A percentile compares a stretch with the other conserved stretches of the same genome.
phyloP scores from a whole-genome alignment of 2,329 filamentous ascomycete species.

The Colletotrichum theobromicola region DNA sequence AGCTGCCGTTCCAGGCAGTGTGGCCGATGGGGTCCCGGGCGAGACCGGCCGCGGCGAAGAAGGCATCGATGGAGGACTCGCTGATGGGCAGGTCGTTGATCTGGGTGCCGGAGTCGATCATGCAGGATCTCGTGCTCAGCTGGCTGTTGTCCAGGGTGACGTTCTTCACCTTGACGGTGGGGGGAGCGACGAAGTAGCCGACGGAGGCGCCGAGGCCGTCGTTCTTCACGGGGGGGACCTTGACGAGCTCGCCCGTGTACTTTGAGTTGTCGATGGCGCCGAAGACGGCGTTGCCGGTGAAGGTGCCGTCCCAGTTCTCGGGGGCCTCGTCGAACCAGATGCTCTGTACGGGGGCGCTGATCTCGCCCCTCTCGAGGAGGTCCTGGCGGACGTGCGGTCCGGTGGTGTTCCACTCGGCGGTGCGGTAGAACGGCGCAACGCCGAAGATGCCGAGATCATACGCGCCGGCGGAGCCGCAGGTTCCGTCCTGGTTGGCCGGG shows the following conservation, averaged over 20 bases:
- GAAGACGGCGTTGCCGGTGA: constrained; percentile 11
- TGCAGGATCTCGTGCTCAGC: background rate
- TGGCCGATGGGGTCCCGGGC: background rate
- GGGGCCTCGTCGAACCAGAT: constrained; percentile 16
- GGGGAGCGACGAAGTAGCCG: constrained; percentile 5
- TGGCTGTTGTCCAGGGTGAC: background rate
- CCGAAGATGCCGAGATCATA: constrained; percentile 13
- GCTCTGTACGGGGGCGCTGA: constrained; percentile 16
- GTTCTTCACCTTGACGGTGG: constrained; percentile 5
- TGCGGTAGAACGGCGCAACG: constrained; percentile 7
- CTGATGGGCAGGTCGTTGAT: constrained; percentile 1
- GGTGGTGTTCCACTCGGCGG: constrained; percentile 10
- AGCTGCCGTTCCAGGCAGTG: background rate
- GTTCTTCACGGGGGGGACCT: background rate
- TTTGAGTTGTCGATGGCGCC: constrained; percentile 9
- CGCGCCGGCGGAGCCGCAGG: background rate
- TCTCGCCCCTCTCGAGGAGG: constrained; percentile 1
- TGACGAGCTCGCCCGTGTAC: constrained; percentile 2
- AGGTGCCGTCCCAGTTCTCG: constrained; percentile 2
- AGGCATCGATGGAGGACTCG: background rate
- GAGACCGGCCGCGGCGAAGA: background rate
- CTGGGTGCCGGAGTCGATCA: constrained; percentile 8
- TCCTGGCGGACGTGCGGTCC: constrained; percentile 10
- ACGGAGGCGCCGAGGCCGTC: constrained; percentile 3
- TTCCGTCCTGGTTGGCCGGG: background rate